Evolutionary conservation across 2,329 filamentous ascomycete species (phyloP), one percentile per base, ranked within the genome.

Genomic region (Epichloe sibirici): DNA sequence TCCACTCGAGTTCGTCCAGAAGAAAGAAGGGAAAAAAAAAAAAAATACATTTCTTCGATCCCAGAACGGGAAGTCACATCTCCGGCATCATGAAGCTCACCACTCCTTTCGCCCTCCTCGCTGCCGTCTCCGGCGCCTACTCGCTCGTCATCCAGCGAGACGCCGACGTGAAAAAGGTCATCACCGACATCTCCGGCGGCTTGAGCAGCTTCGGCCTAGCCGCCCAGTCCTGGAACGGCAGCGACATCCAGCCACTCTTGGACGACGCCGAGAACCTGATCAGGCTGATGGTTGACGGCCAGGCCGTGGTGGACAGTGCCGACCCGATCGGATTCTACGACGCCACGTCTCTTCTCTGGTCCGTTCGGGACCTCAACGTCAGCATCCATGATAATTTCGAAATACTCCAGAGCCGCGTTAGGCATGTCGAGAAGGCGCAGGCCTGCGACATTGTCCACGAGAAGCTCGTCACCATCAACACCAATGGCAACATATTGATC

Each of bases 31-130:
- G 17, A 2, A 17, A 17, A 17, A 17, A 17, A 17, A 17, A 17
- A 17, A 9, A 5, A 15, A 38, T 15, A 40, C 39, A 40, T 9
- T 11, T 1, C 7, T 17, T 40, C 39, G 8, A 4, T n/a, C n/a
- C 21, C 39, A 40, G 15, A 40, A 7, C n/a, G 5, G 23, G 4
- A 45, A 17, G 17, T 6, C 35, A n/a, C n/a, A 28, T n/a, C 17
- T 15, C 6, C 35, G 15, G 23, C 21, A 37, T 15, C 43, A 54
- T 54, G 53, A 54, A 49, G 49, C 15, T 48, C 31, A 17, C 35
- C 28, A 37, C 43, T 21, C 15, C 31, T 17, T 15, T 54, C 49
- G 39, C 49, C 49, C 13, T 51, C 35, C 35, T 55, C 3, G 23
- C 37, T 23, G 50, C 47, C 51, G 5, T 48, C 17, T 39, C 53